Evolutionary conservation across 2,329 filamentous ascomycete genomes (phyloP).

Genomic region (Neopestalotiopsis rosae): DNA sequence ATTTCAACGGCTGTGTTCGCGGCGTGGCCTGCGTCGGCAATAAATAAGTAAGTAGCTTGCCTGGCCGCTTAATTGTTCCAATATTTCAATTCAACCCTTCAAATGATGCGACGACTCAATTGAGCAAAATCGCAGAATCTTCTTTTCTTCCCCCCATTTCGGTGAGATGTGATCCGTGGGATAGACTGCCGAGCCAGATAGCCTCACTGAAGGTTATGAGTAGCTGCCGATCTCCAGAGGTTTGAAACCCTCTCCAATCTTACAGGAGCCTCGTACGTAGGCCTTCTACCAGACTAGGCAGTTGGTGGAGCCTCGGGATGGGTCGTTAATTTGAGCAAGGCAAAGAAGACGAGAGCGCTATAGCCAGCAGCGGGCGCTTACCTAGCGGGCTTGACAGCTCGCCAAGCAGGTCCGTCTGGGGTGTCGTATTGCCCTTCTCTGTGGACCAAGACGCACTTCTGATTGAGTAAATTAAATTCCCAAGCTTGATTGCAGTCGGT

Average conservation of each 20-base stretch:
- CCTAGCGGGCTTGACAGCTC: neutral
- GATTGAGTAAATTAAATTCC: neutral
- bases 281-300: neutral
- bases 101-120: neutral
- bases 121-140: neutral
- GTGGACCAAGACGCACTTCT: neutral
- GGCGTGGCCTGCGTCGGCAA: neutral
- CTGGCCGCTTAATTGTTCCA: neutral
- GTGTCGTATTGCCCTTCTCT: neutral
- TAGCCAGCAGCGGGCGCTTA: neutral
- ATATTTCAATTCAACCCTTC: neutral
- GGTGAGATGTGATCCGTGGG: neutral
- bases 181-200: neutral
- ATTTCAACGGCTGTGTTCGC: neutral
- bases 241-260: conserved; percentile 3
- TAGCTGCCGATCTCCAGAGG: neutral
- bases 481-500: neutral
- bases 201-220: neutral
- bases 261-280: conserved; percentile 1
- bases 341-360: neutral
- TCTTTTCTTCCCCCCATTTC: neutral
- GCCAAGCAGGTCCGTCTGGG: neutral
- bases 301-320: neutral
- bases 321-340: neutral
- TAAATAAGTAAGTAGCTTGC: neutral